Conservation (phyloP, 163 green algal species). For the Prototheca cutis region DNA sequence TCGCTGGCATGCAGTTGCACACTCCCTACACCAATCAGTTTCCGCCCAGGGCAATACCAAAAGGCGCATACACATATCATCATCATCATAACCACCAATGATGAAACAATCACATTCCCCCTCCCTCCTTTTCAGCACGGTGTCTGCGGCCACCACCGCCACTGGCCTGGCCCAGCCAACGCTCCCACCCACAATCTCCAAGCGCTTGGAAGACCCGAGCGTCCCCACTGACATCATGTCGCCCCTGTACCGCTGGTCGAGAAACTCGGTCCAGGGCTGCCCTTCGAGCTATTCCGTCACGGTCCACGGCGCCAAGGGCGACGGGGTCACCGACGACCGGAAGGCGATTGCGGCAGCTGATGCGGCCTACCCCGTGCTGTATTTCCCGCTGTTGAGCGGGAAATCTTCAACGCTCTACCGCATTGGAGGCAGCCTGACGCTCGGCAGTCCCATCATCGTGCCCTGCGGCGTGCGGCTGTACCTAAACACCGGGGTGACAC, state of each 20-base stretch:
- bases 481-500: neutral
- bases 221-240: neutral
- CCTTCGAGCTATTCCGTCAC: neutral
- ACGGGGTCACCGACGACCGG: neutral
- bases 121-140: no score
- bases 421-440: neutral
- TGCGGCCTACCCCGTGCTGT: no score
- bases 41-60: no score
- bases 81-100: no score
- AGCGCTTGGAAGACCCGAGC: neutral
- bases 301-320: neutral
- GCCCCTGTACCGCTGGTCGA: neutral
- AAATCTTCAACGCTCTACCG: neutral
- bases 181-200: no score
- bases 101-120: no score
- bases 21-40: no score
- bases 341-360: neutral
- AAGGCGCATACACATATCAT: no score
- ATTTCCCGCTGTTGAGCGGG: neutral
- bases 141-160: no score
- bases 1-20: no score
- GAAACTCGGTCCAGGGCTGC: neutral
- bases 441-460: neutral
- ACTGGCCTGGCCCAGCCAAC: no score
- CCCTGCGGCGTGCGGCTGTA: neutral